Percentiles rank a stretch among this genome's conserved stretches.
Conservation (phyloP, 257 asterid species). For the Solanum etuberosum region DNA sequence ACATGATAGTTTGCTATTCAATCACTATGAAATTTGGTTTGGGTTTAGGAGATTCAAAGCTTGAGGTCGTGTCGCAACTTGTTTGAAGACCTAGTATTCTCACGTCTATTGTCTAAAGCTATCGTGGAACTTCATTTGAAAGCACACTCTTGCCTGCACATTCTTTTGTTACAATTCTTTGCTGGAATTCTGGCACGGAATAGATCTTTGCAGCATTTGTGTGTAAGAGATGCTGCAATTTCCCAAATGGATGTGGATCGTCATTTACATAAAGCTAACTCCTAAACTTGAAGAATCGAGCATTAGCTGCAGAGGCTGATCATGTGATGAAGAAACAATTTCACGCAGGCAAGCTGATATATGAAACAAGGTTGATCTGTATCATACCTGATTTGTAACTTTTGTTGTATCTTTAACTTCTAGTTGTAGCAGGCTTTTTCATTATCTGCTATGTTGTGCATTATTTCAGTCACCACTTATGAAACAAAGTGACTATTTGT, state of each 20-base stretch:
- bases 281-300: background rate
- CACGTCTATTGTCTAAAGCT: background rate
- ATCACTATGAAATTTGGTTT: constrained; percentile 91
- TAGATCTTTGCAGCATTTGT: background rate
- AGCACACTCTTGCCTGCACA: background rate
- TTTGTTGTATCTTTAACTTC: background rate
- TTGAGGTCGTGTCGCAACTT: constrained; percentile 8
- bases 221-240: background rate
- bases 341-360: background rate
- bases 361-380: background rate
- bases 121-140: background rate
- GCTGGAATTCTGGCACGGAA: background rate
- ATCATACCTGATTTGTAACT: background rate
- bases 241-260: background rate
- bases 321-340: background rate
- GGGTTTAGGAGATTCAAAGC: constrained; percentile 54
- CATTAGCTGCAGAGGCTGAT: background rate
- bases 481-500: background rate
- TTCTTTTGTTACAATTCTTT: background rate
- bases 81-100: background rate
- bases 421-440: background rate
- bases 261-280: background rate
- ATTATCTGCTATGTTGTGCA: background rate
- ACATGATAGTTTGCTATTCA: constrained; percentile 89
- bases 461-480: background rate